Conservation (phyloP, 768 basidiomycete species). For the Tephrocybe sp. region DNA sequence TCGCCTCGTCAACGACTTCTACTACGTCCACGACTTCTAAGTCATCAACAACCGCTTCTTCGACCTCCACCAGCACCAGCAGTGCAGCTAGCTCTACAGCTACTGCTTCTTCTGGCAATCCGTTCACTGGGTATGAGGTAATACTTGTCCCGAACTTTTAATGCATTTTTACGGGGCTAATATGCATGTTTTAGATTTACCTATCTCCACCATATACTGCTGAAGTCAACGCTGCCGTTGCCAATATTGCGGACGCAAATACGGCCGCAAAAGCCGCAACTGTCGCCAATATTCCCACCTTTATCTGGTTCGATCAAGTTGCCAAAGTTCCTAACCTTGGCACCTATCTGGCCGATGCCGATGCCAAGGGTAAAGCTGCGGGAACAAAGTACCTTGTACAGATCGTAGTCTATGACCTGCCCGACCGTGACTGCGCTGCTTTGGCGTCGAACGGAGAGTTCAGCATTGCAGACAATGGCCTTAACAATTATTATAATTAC, state of each 20-base stretch:
- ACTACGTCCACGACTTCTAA: not conserved
- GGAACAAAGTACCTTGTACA: conserved; percentile 49
- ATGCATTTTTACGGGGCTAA: not conserved
- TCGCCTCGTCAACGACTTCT: conserved; percentile 1
- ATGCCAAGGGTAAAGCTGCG: conserved; percentile 38
- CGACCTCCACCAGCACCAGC: conserved; percentile 18
- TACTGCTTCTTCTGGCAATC: conserved; percentile 47
- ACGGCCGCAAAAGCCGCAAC: conserved; percentile 46
- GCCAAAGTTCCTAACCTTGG: conserved; percentile 54
- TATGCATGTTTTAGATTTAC: conserved; percentile 34
- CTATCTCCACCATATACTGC: conserved; percentile 53
- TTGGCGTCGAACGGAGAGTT: conserved; percentile 67
- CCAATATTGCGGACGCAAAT: conserved; percentile 45
- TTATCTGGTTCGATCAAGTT: conserved; percentile 59
- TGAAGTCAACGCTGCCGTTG: conserved; percentile 51
- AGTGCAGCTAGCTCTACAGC: conserved; percentile 27
- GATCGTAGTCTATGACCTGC: conserved; percentile 57
- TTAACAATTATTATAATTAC: conserved; percentile 54
- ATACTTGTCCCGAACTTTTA: conserved; percentile 1
- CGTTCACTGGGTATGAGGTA: conserved; percentile 48
- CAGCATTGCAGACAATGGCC: conserved; percentile 52
- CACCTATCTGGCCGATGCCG: conserved; percentile 54
- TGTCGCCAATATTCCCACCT: conserved; percentile 58
- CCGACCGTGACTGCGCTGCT: conserved; percentile 67
- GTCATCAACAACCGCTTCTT: conserved; percentile 14